Conservation (phyloP, 2,329 filamentous ascomycete genomes). For the Diaporthe eres region DNA sequence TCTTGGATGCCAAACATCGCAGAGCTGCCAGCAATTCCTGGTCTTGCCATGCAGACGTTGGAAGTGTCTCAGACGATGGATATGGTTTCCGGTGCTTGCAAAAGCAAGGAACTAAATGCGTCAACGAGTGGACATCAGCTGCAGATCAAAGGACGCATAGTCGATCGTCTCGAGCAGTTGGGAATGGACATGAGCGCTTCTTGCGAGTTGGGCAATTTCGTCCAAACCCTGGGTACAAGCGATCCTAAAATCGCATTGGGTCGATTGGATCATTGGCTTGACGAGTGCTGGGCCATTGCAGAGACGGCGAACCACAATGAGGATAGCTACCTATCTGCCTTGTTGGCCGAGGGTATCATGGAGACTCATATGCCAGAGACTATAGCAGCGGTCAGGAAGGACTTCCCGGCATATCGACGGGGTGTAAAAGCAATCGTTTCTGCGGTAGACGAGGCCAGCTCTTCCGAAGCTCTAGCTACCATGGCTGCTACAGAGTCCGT, state of each 20-base stretch:
- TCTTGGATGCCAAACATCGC: not conserved
- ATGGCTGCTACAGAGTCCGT: not conserved
- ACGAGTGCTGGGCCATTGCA: not conserved
- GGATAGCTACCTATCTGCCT: not conserved
- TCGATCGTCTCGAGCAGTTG: not conserved
- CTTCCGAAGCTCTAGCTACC: not conserved
- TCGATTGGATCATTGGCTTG: not conserved
- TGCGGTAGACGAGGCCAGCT: not conserved
- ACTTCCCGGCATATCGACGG: not conserved
- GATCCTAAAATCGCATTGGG: not conserved
- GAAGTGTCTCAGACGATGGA: not conserved
- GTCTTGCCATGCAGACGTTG: not conserved
- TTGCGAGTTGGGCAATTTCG: not conserved
- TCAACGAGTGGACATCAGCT: not conserved
- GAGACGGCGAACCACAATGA: not conserved
- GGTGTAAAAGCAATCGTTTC: not conserved
- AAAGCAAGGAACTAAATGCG: not conserved
- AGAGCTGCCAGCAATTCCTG: not conserved
- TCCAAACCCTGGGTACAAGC: not conserved
- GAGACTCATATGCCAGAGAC: not conserved
- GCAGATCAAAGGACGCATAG: not conserved
- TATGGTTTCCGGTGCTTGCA: fast-evolving
- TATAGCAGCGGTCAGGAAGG: not conserved
- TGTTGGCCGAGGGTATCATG: not conserved
- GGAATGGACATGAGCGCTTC: not conserved